Percentiles rank a stretch among this genome's conserved stretches.
These are phyloP conservation scores for Narthecium ossifragum DNA, from an alignment of 106 monocot genomes.

Conservation along the genomic window DNA sequence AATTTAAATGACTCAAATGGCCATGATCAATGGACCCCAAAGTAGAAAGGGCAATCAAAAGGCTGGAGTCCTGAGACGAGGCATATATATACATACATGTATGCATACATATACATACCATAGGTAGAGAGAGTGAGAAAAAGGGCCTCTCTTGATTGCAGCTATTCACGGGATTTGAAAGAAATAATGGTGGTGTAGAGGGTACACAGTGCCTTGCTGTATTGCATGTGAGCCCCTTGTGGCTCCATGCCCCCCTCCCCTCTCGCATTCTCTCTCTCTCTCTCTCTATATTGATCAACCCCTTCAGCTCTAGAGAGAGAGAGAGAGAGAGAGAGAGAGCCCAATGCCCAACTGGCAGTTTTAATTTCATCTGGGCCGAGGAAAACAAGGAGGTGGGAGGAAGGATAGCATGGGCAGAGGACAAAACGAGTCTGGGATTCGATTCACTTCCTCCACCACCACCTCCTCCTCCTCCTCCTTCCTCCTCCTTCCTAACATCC, in stretches of 20 bases:
- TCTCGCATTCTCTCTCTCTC: constrained; percentile 8
- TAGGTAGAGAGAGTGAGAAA: too few species aligned
- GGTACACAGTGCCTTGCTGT: constrained; percentile 43
- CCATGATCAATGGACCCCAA: too few species aligned
- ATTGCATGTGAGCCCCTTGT: constrained; percentile 38
- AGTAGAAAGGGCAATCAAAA: neutral
- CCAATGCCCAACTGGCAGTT: constrained; percentile 44
- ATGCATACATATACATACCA: too few species aligned
- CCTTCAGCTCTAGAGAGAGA: neutral
- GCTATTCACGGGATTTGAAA: constrained; percentile 28
- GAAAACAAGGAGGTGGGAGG: constrained; percentile 13
- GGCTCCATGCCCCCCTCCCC: too few species aligned
- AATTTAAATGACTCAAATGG: too few species aligned
- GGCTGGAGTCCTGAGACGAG: neutral
- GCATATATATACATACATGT: neutral
- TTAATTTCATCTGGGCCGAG: constrained; percentile 32
- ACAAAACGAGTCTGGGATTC: constrained; percentile 51
- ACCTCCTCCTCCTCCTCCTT: constrained; percentile 1
- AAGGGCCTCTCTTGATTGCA: too few species aligned
- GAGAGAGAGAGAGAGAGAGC: constrained; percentile 4
- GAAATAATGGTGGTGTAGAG: constrained; percentile 6
- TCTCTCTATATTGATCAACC: neutral
- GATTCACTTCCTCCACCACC: constrained; percentile 8
- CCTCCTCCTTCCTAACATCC: constrained; percentile 4
- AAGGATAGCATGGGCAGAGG: constrained; percentile 26